Base-by-base conservation (phyloP, 2,329 filamentous ascomycete species). In the Zymoseptoria brevis region DNA sequence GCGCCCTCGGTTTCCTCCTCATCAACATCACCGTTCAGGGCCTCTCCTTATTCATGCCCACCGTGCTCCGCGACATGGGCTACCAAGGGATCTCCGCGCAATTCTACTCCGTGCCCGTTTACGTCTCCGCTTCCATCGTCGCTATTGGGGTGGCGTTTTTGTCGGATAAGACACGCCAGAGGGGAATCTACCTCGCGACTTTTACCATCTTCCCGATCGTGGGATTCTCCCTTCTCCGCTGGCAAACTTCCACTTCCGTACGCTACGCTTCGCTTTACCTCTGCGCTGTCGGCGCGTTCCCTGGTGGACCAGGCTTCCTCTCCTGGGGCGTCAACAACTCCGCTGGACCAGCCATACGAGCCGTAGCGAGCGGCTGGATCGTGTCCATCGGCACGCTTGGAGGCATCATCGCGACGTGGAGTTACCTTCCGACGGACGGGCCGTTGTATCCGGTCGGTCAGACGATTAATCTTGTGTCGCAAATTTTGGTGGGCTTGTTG, bases 51-150 rank as follows among this genome's bases (percentile, higher is more conserved):
- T 76, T 75, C 65, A 66, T 77, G 19, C 75, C 73, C 0, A 87
- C 86, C 0, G 60, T 68, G 19, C 86, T 89, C 35, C 75, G 80
- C 59, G 87, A 86, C 5, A 79, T 89, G 4, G 80, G 83, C n/a
- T 88, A 86, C 71, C 78, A 74, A 59, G 76, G 79, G 16, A 83
- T 86, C 54, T 73, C 78, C 22, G 72, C 70, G 13, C 69, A 72
- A 55, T 65, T 73, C 19, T 69, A 77, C 21, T 75, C 75, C 26
- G 75, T 78, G 6, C 75, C 75, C 0, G 74, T 75, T 1, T 78
- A 78, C 62, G 73, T 64, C 26, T 63, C 61, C 24, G 66, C 64
- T 21, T 65, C 60, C 8, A 60, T 65, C 9, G 54, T 66, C 22
- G 65, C 65, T 1, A 63, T 66, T 19, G 21, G 60, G 16, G 62